A percentile compares a stretch with the other conserved stretches of the same genome.
Evolutionary conservation across 1,284 basidiomycete genomes (phyloP).

Genomic region (Papiliotrema flavescens): DNA sequence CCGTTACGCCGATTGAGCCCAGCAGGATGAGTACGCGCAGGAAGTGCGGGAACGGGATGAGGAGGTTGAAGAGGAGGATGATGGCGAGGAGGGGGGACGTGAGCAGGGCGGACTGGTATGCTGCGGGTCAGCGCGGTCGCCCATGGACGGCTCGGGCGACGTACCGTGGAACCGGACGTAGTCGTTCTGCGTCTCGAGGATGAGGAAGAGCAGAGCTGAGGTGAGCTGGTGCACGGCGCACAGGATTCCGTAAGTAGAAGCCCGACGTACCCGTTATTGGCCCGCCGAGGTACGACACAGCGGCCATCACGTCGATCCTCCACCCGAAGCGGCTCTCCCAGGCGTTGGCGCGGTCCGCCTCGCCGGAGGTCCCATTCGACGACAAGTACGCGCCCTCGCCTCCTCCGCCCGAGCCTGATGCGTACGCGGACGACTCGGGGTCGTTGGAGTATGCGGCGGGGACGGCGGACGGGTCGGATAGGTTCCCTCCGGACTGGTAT

Average conservation of each 20-base stretch:
- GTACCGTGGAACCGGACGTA: constrained; percentile 74
- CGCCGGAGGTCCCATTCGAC: constrained; percentile 48
- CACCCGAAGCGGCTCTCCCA: constrained; percentile 70
- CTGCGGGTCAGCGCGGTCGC: constrained; percentile 45
- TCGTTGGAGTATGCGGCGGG: constrained; percentile 41
- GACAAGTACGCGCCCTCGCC: constrained; percentile 23
- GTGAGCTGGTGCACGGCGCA: neutral
- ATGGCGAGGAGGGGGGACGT: constrained; percentile 65
- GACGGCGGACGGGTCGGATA: constrained; percentile 39
- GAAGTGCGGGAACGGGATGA: constrained; percentile 52
- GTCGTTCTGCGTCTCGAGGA: constrained; percentile 75
- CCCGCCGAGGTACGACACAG: constrained; percentile 65
- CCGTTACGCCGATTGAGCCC: constrained; percentile 23
- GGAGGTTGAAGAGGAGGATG: constrained; percentile 59
- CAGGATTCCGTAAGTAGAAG: neutral
- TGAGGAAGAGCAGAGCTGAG: constrained; percentile 62
- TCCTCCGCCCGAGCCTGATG: constrained; percentile 27
- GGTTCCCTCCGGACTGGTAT: constrained; percentile 63
- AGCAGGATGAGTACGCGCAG: constrained; percentile 31
- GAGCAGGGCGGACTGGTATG: constrained; percentile 73
- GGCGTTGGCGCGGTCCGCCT: constrained; percentile 56
- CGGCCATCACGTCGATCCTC: constrained; percentile 67
- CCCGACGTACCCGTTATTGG: constrained; percentile 64
- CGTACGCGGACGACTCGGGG: constrained; percentile 50
- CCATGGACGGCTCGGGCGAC: constrained; percentile 22